Base-by-base conservation (phyloP, 768 basidiomycete genomes). In the Nidularia sp. region DNA sequence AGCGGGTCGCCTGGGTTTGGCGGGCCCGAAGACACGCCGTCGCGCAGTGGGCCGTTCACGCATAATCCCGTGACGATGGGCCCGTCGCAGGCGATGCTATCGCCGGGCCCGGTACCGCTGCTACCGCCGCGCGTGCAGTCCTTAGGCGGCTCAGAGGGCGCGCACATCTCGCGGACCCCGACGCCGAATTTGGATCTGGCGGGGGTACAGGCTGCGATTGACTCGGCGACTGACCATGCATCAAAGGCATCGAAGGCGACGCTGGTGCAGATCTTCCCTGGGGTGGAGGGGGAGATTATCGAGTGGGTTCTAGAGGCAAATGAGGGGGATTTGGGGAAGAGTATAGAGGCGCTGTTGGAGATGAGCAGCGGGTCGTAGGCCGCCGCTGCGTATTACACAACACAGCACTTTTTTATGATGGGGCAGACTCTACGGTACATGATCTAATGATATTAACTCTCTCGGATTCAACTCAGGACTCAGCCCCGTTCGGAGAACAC, bases 231-330 rank as follows among this genome's bases (percentile, higher is more conserved):
- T 59, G 83, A 85, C 53, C 78, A 84, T 43, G 90, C 88, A 18
- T 81, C 81, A 12, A 80, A 76, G 12, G 90, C 89, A 2, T 78
- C 90, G 48, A 71, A 77, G 51, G 84, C 85, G 58, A 96, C 93
- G 32, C 70, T 98, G 55, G 69, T 79, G 51, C 92, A 95, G 69
- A 96, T 96, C 55, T 98, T 98, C 78, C 94, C 94, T 1, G 66
- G 66, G 7, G 74, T 89, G 57, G 95, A 98, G 62, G 66, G 66
- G 45, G 95, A 95, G 66, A 83, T 97, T 33, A 79, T 93, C 41
- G 90, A 93, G 53, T 87, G 83, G 81, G 92, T 98, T 34, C 70
- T 96, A 53, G 93, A 96, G 64, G 92, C 90, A 44, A 93, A 93
- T 60, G 82, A 81, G 6, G 90, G 91, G 15, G 93, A 97, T 71